Evolutionary conservation across 2,329 filamentous ascomycete genomes (phyloP), one percentile per base, ranked within the genome.

Genomic region (Plenodomus tracheiphilus): DNA sequence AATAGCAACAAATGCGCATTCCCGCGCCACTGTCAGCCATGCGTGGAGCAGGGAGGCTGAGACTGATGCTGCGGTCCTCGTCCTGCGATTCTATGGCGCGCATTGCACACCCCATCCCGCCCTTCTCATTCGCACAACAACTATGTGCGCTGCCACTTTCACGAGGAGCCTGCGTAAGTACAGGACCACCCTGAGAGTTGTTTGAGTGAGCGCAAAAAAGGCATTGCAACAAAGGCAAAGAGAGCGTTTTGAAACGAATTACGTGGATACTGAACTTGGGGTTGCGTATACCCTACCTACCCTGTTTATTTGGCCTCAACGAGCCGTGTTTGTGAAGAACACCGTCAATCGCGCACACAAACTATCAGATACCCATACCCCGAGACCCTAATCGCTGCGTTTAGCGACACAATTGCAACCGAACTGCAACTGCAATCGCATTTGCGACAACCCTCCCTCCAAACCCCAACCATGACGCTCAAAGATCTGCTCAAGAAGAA

Each of bases 401-500:
- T 25, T 25, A 25, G 10, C 22, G 10, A 25, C 10, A 25, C 22
- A n/a, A 25, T 25, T 25, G 22, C 22, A 25, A 25, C 10, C 10
- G 22, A 25, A 25, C 22, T 10, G 22, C 22, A 25, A 25, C 22
- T 48, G 46, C 44, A 34, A 46, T 41, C 44, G 46, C 51, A 16
- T 22, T 42, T 39, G 34, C 49, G 49, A 47, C 48, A 25, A 25
- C 22, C 22, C 22, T 25, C 22, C 47, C 43, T 44, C 45, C 37
- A 48, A 16, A 48, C 49, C 47, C 39, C 42, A 47, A 79, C 67
- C 57, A 86, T 86, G 81, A 76, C 82, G 53, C 73, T 87, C 52
- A 80, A 78, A 65, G 79, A 85, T 59, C 69, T 87, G 21, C 73
- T 88, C 49, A 85, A 81, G 69, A 86, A 85, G 74, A 85, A 84